These are phyloP conservation scores for Prinsepia uniflora DNA, from an alignment of 306 rosid genomes.

Conservation along the genomic window DNA sequence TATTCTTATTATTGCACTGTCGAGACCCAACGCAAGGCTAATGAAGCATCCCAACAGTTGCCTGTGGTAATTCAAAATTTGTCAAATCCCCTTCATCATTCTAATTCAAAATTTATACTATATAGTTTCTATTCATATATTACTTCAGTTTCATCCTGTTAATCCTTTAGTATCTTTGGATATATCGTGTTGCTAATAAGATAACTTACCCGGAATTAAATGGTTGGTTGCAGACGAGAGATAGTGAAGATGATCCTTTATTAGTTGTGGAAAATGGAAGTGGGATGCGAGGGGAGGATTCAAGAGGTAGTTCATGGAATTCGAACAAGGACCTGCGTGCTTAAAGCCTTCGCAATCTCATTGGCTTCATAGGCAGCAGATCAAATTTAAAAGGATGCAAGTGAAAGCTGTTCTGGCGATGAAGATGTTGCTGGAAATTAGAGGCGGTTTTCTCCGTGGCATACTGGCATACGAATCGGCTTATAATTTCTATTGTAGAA, in stretches of 20 bases:
- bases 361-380: conserved; percentile 10
- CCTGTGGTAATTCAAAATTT: conserved; percentile 30
- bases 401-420: conserved; percentile 28
- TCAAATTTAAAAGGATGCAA: conserved; percentile 3
- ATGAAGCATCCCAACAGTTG: conserved; percentile 54
- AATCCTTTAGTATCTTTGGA: background rate
- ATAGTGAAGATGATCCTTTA: conserved; percentile 67
- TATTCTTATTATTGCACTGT: conserved; percentile 69
- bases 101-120: background rate
- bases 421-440: conserved; percentile 48
- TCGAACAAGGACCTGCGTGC: conserved; percentile 64
- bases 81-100: background rate
- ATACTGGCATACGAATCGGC: background rate
- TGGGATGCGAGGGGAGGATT: conserved; percentile 46
- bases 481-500: conserved; percentile 1
- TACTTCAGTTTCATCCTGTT: background rate
- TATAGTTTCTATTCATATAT: background rate
- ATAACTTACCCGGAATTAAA: background rate
- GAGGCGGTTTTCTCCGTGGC: conserved; percentile 20
- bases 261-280: conserved; percentile 52
- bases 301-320: conserved; percentile 49
- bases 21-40: conserved; percentile 70
- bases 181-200: background rate
- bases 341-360: conserved; percentile 1
- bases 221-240: conserved; percentile 51